phyloP scores from a whole-genome alignment of 331 rosid species.

The Acacia concinna region DNA sequence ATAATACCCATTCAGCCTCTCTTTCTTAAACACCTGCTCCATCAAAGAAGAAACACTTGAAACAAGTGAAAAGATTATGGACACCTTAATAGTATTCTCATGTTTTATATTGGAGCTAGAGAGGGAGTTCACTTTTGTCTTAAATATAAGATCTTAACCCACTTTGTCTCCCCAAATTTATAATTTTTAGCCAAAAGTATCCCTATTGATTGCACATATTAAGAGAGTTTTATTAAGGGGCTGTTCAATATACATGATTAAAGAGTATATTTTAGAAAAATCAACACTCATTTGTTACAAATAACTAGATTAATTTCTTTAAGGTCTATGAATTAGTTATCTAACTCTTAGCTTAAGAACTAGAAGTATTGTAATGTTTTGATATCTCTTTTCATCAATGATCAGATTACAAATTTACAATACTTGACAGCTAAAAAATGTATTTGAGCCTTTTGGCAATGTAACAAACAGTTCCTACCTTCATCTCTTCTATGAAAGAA shows the following conservation, averaged over 20 bases:
- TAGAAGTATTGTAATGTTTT: not conserved
- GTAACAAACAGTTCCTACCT: constrained; percentile 43
- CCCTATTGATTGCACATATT: no score
- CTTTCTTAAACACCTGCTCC: constrained; percentile 71
- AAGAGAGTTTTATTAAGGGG: no score
- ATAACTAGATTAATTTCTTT: no score
- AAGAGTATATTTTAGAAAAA: no score
- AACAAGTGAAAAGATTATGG: not conserved
- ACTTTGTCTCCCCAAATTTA: no score
- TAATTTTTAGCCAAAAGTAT: no score
- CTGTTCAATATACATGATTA: no score
- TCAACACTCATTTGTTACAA: no score
- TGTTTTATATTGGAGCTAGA: not conserved
- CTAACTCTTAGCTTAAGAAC: no score
- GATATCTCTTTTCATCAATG: not conserved
- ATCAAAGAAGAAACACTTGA: not conserved
- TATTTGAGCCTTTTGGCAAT: not conserved
- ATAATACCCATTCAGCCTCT: constrained; percentile 76
- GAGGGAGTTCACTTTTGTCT: no score
- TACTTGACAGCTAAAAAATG: not conserved
- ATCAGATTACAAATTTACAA: not conserved
- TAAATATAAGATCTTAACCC: no score
- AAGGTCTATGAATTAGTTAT: no score
- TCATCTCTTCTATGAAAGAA: constrained; percentile 91
- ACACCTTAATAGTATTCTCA: not conserved